Conservation (phyloP, 805 yeast genomes). For the Kurtzmaniella cleridarum region DNA sequence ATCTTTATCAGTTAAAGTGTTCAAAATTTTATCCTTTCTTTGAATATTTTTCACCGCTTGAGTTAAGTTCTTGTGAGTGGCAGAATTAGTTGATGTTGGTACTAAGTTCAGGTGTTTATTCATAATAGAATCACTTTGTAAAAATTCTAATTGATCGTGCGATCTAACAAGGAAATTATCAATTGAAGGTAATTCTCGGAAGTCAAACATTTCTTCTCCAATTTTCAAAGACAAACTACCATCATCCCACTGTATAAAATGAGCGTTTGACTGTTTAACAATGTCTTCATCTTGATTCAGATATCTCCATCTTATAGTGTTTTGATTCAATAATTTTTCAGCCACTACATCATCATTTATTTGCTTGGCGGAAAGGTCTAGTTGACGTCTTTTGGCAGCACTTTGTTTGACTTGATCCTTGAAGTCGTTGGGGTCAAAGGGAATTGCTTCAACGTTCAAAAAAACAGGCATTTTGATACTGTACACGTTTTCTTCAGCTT, state of each 20-base stretch:
- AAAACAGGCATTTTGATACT: slow-evolving; percentile 75
- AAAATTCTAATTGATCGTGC: slow-evolving; percentile 64
- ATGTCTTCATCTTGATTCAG: slow-evolving; percentile 68
- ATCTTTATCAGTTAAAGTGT: slow-evolving; percentile 54
- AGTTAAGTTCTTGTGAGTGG: slow-evolving; percentile 76
- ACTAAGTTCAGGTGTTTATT: slow-evolving; percentile 65
- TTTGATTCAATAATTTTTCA: slow-evolving; percentile 66
- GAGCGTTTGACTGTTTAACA: slow-evolving; percentile 81
- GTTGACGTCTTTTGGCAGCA: slow-evolving; percentile 21
- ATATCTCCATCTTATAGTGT: slow-evolving; percentile 93
- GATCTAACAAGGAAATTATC: slow-evolving; percentile 71
- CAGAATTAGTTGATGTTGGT: slow-evolving; percentile 87
- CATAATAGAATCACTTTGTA: slow-evolving; percentile 63
- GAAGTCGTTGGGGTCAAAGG: slow-evolving; percentile 74
- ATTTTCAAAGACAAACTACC: slow-evolving; percentile 81
- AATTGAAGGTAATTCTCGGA: slow-evolving; percentile 54
- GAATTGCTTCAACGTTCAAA: slow-evolving; percentile 74
- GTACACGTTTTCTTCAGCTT: slow-evolving; percentile 33
- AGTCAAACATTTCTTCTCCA: slow-evolving; percentile 85
- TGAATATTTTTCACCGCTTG: slow-evolving; percentile 54
- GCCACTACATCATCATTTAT: slow-evolving; percentile 45
- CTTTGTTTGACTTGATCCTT: slow-evolving; percentile 43
- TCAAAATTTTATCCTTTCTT: slow-evolving; percentile 44
- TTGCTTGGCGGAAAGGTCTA: slow-evolving; percentile 33
- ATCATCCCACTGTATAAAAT: slow-evolving; percentile 90